These are phyloP conservation scores for Talaromyces sp. DNA, from an alignment of 2,329 filamentous ascomycete genomes.

Conservation along the genomic window DNA sequence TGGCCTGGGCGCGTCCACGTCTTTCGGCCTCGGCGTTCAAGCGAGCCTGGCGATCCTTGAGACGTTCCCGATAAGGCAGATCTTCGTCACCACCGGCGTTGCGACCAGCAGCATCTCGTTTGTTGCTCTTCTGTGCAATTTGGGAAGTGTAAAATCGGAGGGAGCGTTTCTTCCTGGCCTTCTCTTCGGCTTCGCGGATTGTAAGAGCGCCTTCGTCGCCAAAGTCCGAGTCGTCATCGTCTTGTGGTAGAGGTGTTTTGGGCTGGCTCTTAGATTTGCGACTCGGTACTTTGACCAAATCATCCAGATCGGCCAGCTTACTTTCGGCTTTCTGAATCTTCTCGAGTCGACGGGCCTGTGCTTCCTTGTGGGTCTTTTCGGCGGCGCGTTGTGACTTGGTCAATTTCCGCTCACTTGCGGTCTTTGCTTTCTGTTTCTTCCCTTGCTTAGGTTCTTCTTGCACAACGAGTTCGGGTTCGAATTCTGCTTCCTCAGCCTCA, in stretches of 20 bases:
- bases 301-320: constrained; percentile 65
- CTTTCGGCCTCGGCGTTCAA: constrained; percentile 84
- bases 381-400: constrained; percentile 46
- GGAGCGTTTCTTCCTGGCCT: constrained; percentile 82
- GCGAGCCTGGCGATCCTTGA: constrained; percentile 77
- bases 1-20: constrained; percentile 61
- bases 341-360: constrained; percentile 49
- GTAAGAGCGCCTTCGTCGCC: constrained; percentile 82
- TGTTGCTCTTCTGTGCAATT: constrained; percentile 89
- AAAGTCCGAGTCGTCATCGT: constrained; percentile 73
- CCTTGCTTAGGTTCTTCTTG: constrained; percentile 16
- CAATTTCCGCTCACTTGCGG: constrained; percentile 35
- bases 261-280: constrained; percentile 38
- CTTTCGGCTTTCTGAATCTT: constrained; percentile 57
- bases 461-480: constrained; percentile 1
- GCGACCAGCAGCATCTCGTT: constrained; percentile 59
- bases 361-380: constrained; percentile 49
- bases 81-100: constrained; percentile 55
- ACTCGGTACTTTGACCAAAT: constrained; percentile 47
- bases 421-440: constrained; percentile 23
- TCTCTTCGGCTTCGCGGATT: constrained; percentile 73
- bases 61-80: constrained; percentile 76
- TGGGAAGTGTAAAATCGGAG: constrained; percentile 98
- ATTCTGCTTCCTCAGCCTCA: constrained; percentile 16
- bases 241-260: constrained; percentile 21